Percentiles rank a stretch among this genome's conserved stretches.
phyloP scores from a whole-genome alignment of 352 stramenopile species.

The Globisporangium cystogenes region DNA sequence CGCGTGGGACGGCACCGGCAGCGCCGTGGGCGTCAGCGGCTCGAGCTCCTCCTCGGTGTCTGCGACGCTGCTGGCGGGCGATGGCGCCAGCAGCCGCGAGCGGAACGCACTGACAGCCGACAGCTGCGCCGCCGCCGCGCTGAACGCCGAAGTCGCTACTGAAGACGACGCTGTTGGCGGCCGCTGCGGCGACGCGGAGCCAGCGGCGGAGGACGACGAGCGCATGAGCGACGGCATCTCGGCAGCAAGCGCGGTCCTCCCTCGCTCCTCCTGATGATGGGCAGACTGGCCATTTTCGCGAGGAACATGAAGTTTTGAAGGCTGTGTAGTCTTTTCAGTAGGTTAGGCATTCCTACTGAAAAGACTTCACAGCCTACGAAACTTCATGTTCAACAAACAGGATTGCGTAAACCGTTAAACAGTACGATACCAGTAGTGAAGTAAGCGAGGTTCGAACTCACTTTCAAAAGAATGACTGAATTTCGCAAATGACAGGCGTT shows the following conservation, averaged over 20 bases:
- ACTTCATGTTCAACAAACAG: too few species aligned
- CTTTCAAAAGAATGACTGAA: too few species aligned
- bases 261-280: too few species aligned
- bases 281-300: not conserved
- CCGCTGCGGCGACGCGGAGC: constrained; percentile 9
- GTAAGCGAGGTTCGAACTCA: too few species aligned
- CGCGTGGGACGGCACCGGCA: constrained; percentile 26
- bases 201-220: constrained; percentile 9
- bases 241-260: too few species aligned
- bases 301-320: too few species aligned
- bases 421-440: too few species aligned
- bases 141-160: constrained; percentile 18
- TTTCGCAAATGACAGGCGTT: too few species aligned
- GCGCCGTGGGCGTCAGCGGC: constrained; percentile 22
- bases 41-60: constrained; percentile 38
- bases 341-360: too few species aligned
- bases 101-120: constrained; percentile 33
- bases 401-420: too few species aligned
- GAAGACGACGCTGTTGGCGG: not conserved
- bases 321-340: too few species aligned
- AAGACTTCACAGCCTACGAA: too few species aligned
- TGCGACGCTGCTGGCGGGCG: constrained; percentile 18
- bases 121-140: constrained; percentile 37
- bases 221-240: constrained; percentile 41
- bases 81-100: constrained; percentile 33